Evolutionary conservation across 2,329 filamentous ascomycete species (phyloP), one percentile per base, ranked within the genome.

Genomic region (Gyromitra esculenta): DNA sequence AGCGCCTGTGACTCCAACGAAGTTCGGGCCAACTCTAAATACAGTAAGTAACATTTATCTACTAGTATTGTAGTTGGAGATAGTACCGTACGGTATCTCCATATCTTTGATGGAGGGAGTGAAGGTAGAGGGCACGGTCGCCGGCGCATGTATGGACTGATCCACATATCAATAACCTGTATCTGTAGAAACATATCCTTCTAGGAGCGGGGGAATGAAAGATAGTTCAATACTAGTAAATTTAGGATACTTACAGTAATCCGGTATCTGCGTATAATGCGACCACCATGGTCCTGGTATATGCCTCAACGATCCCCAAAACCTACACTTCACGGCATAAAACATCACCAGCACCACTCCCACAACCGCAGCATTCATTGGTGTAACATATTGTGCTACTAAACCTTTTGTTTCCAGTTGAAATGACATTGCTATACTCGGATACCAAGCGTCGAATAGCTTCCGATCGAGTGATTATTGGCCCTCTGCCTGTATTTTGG

Each of bases 221-320:
- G 15, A n/a, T 5, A 52, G 11, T 31, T 37, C n/a, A 15, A 5
- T 15, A 21, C 13, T 18, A 37, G 50, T 18, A 25, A 39, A 15
- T 8, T 7, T n/a, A 37, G 35, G 43, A 52, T 25, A 21, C 70
- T 45, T 54, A 73, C 56, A 67, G n/a, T 15, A 18, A 31, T 73
- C 62, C 1, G 52, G 70, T 8, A 73, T 11, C 31, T 73, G 70
- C 11, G 62, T 67, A 31, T 73, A 73, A 59, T 73, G 60, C 18
- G 59, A 57, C 70, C 70, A 73, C 70, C 70, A 73, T 5, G 62
- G 70, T 9, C 70, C 70, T 5, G 62, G 70, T 1, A 73, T 18
- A 21, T 73, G 71, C 35, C 54, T 60, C 18, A 73, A 41, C 13
- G 70, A 62, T 5, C 62, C 52, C 13, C 37, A 67, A 18, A 68